Conservation (phyloP, 306 rosid species). For the Quercus glauca region DNA sequence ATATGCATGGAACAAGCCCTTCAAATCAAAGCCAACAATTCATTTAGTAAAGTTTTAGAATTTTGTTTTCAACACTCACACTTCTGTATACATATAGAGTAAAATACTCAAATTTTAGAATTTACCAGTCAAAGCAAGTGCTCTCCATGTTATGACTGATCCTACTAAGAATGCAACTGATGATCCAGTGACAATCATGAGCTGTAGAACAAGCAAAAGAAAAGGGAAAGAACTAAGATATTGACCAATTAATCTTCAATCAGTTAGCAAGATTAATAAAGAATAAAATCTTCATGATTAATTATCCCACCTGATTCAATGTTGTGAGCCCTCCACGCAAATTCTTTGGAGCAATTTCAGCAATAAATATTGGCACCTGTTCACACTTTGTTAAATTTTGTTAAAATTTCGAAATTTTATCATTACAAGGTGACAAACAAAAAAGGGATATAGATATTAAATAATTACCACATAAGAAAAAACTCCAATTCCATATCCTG, state of each 20-base stretch:
- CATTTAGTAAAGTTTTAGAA: background rate
- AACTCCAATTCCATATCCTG: conserved; percentile 86
- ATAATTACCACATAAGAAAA: conserved; percentile 78
- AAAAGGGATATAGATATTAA: background rate
- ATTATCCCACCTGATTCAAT: conserved; percentile 30
- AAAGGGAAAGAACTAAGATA: background rate
- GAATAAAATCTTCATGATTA: background rate
- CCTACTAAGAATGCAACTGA: conserved; percentile 65
- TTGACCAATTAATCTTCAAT: background rate
- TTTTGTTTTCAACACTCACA: background rate
- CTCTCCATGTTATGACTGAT: conserved; percentile 40
- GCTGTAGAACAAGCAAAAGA: conserved; percentile 17
- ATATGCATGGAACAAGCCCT: conserved; percentile 68
- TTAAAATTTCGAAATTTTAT: conserved; percentile 9
- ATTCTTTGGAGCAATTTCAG: conserved; percentile 42
- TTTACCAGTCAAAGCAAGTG: conserved; percentile 38
- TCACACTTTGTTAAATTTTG: conserved; percentile 13
- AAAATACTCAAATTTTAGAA: background rate
- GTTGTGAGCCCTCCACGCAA: conserved; percentile 46
- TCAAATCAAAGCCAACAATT: conserved; percentile 29
- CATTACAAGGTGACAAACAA: background rate
- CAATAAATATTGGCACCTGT: conserved; percentile 40
- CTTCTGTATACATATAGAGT: background rate
- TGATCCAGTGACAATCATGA: conserved; percentile 42
- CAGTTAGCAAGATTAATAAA: background rate